phyloP scores from a whole-genome alignment of 495 filamentous ascomycete genomes.

The Penicillium paxilli region DNA sequence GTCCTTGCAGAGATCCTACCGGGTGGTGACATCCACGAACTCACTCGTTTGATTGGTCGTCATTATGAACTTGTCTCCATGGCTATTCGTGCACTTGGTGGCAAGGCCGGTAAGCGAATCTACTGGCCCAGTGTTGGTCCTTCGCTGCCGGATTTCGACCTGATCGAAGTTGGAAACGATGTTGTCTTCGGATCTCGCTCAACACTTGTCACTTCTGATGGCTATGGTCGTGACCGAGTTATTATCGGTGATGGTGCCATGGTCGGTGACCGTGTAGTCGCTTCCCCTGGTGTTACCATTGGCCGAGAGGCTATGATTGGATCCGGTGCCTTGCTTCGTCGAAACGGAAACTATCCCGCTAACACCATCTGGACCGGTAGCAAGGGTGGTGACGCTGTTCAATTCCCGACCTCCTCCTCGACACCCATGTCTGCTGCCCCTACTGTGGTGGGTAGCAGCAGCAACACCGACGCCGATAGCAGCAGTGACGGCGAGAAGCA shows the following conservation, averaged over 20 bases:
- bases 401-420: conserved; percentile 24
- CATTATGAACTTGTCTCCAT: conserved; percentile 48
- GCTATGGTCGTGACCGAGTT: conserved; percentile 36
- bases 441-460: conserved; percentile 8
- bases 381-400: conserved; percentile 40
- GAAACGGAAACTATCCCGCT: conserved; percentile 33
- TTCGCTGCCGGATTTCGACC: conserved; percentile 41
- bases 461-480: conserved; percentile 8
- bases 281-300: conserved; percentile 39
- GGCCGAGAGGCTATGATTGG: conserved; percentile 41
- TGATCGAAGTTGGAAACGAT: conserved; percentile 48
- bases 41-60: conserved; percentile 20
- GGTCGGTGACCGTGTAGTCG: conserved; percentile 44
- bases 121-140: conserved; percentile 53
- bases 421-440: conserved; percentile 12
- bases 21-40: conserved; percentile 22
- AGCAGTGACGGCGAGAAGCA: conserved; percentile 5
- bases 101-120: conserved; percentile 41
- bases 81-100: conserved; percentile 39
- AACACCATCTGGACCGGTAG: conserved; percentile 46
- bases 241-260: conserved; percentile 41
- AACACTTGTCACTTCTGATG: conserved; percentile 45
- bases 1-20: conserved; percentile 37
- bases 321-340: conserved; percentile 41
- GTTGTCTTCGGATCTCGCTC: conserved; percentile 49